Percentiles rank a stretch among this genome's conserved stretches.
phyloP scores from a whole-genome alignment of 352 stramenopile species.

The Plasmopara viticola region DNA sequence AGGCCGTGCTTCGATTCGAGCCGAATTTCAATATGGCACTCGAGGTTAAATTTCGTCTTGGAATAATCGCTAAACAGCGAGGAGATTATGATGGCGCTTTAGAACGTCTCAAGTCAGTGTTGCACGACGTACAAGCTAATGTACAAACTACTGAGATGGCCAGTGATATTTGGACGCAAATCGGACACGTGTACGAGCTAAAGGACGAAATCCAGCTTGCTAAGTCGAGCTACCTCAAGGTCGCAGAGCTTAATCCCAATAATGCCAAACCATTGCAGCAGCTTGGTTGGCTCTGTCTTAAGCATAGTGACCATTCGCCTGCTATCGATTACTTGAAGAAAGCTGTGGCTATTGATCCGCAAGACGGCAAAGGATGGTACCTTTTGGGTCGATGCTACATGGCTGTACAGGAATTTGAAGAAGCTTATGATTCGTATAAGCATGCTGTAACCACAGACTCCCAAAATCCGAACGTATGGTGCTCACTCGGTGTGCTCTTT shows the following conservation, averaged over 20 bases:
- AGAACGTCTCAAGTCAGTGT: constrained; percentile 77
- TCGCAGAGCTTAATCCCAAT: constrained; percentile 75
- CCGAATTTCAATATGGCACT: constrained; percentile 85
- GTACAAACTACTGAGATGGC: constrained; percentile 81
- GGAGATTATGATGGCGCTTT: constrained; percentile 74
- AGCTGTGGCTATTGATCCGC: constrained; percentile 65
- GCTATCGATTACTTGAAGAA: constrained; percentile 85
- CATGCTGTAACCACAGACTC: constrained; percentile 83
- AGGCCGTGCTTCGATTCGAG: constrained; percentile 78
- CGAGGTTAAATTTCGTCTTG: constrained; percentile 81
- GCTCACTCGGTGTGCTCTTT: constrained; percentile 86
- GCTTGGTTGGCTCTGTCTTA: constrained; percentile 78
- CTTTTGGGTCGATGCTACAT: constrained; percentile 88
- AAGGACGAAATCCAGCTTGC: constrained; percentile 82
- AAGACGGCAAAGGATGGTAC: constrained; percentile 87
- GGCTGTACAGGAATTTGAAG: constrained; percentile 86
- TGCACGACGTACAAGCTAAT: constrained; percentile 74
- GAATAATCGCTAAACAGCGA: constrained; percentile 81
- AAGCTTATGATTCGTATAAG: constrained; percentile 89
- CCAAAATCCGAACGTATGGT: constrained; percentile 89
- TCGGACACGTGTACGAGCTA: constrained; percentile 82
- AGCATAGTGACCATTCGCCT: constrained; percentile 76
- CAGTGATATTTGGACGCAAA: constrained; percentile 84
- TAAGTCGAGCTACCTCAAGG: constrained; percentile 83
- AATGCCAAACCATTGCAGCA: constrained; percentile 82